These are phyloP conservation scores for Imleria badia DNA, from an alignment of 768 basidiomycete species.

Conservation along the genomic window DNA sequence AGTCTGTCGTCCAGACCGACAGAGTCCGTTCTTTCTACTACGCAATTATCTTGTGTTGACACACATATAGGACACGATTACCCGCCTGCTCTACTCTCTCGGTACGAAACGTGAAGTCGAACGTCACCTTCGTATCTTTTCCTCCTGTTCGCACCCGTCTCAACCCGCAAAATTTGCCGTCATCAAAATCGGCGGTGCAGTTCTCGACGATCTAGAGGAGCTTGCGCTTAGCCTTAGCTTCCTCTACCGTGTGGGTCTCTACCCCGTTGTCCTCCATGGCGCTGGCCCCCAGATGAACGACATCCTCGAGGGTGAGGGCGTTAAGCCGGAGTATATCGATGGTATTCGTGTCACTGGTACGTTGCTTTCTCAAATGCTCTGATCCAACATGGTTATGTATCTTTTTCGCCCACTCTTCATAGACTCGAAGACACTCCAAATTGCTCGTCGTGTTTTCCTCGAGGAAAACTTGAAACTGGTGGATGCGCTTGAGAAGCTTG, in stretches of 20 bases:
- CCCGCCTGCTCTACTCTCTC: slow-evolving; percentile 92
- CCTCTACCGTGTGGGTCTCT: slow-evolving; percentile 95
- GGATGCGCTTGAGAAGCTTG: slow-evolving; percentile 87
- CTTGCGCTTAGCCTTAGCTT: slow-evolving; percentile 95
- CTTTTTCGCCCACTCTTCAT: background rate
- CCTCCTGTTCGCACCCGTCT: slow-evolving; percentile 85
- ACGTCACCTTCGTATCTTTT: slow-evolving; percentile 97
- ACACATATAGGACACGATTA: slow-evolving; percentile 85
- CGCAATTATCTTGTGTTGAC: background rate
- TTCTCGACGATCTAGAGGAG: slow-evolving; percentile 89
- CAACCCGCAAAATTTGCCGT: slow-evolving; percentile 96
- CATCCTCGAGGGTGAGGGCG: slow-evolving; percentile 89
- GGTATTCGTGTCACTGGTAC: slow-evolving; percentile 94
- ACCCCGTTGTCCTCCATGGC: slow-evolving; percentile 95
- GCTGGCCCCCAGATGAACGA: slow-evolving; percentile 95
- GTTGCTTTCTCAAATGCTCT: slow-evolving; percentile 22
- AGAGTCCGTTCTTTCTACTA: slow-evolving; percentile 45
- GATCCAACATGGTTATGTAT: background rate
- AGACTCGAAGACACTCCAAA: slow-evolving; percentile 93
- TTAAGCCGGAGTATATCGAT: slow-evolving; percentile 95
- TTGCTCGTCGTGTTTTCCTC: slow-evolving; percentile 94
- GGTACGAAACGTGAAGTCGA: slow-evolving; percentile 98
- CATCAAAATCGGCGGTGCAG: slow-evolving; percentile 97
- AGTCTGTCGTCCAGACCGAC: slow-evolving; percentile 72
- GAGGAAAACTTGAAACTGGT: slow-evolving; percentile 98